Base-by-base conservation (phyloP, 2,329 filamentous ascomycete species). In the Simplicillium aogashimaense region DNA sequence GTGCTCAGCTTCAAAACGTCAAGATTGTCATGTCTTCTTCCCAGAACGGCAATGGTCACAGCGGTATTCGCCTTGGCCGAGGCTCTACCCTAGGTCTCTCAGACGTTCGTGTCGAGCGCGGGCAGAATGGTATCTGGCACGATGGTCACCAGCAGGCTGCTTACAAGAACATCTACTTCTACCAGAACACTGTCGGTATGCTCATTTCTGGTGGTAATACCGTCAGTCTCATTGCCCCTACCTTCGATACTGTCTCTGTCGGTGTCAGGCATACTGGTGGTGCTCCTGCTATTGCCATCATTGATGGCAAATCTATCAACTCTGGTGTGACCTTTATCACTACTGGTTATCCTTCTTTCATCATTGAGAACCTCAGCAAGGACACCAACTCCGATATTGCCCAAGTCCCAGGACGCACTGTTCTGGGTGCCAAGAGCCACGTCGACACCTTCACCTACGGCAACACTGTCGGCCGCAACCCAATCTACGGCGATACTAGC, bases 121-220 rank as follows among this genome's bases (percentile, higher is more conserved):
- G 64, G 7, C 59, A 60, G 58, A 64, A 63, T 36, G 64, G 64
- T 36, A 63, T 67, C 45, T 61, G 56, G 56, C 55, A 65, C 38
- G 48, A 64, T 43, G 62, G 63, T 4, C 64, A 67, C 41, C 64
- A 67, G 43, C 65, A 67, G 43, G 63, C 61, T 2, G 46, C 61
- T 2, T 66, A 61, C 47, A 66, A 67, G 51, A 56, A 53, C 46
- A 63, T 68, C 29, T 61, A 64, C 48, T 66, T 67, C 43, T 64
- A 50, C 47, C 54, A 63, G 29, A 66, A 65, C 46, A 63, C 57
- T 0, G 48, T 65, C 8, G 65, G 51, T n/a, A 45, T 54, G 39
- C 44, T 53, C 42, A 48, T 55, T 42, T 43, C 34, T 32, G 46
- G 43, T 6, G 65, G 63, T 3, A 51, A 53, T 36, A 66, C 63